Base-by-base conservation (phyloP, 2,329 filamentous ascomycete species). In the Claviceps arundinis region DNA sequence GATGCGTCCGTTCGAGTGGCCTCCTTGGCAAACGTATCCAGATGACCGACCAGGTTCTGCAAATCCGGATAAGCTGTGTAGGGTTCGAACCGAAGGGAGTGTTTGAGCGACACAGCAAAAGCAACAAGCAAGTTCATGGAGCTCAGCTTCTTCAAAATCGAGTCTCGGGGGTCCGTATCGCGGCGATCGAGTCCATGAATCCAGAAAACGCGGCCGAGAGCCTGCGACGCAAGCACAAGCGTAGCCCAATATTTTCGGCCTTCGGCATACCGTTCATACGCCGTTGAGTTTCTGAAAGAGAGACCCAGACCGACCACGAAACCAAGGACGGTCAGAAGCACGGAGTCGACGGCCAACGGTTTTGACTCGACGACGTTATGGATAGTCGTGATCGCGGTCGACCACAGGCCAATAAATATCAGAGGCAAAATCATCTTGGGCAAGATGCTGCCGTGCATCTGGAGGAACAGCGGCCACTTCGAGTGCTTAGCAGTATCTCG, bases 61-160 rank as follows among this genome's bases (percentile, higher is more conserved):
- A 94, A 73, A 61, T 93, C 88, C 1, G 83, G 77, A 64, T 93
- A 91, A 50, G 84, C 78, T 37, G 83, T 81, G 60, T 86, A 87
- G 1, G 88, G 87, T 64, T 94, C 87, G 64, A 91, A 91, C 37
- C 88, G 85, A 37, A 94, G 77, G 60, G 82, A 84, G 68, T 93
- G 88, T 70, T 91, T 91, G 54, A 94, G 73, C 1, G 88, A 70
- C 17, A 87, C 74, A n/a, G 86, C 77, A 60, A 87, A 93, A 2
- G 87, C 85, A 30, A 88, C 77, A 56, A 93, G 75, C 6, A 93
- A 74, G 64, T 93, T 91, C 66, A 93, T 78, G 6, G 81, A 81
- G 16, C 82, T 82, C 71, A 88, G 63, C 67, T 91, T 91, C 51
- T 73, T 76, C 13, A 93, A 72, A 1, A 89, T 61, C 57, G 85